Base-by-base conservation (phyloP, 352 stramenopile species). In the Elongisporangium undulatum region DNA sequence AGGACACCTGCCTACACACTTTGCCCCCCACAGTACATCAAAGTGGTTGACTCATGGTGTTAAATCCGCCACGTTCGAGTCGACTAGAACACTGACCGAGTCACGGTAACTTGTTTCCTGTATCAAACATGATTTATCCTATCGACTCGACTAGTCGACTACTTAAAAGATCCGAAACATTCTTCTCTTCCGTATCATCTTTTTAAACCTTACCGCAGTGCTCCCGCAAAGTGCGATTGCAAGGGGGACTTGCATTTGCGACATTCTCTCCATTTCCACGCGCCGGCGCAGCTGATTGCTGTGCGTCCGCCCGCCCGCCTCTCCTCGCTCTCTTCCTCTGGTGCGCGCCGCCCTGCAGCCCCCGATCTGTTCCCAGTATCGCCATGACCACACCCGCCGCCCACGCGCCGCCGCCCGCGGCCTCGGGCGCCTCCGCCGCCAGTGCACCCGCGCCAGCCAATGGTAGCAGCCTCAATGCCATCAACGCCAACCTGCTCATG, bases 401-500 rank as follows among this genome's bases (percentile, higher is more conserved):
- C 17, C 48, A 41, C 19, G 22, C 53, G 26, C 53, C 53, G 19
- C 24, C 45, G 53, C 17, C 38, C 6, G 49, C 49, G 20, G 20
- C 50, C 10, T 29, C 49, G 9, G 4, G 13, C 2, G 10, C 49
- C 24, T 41, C 29, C 29, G 9, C 29, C 15, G 57, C 50, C n/a
- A 57, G n/a, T 22, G n/a, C n/a, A n/a, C n/a, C n/a, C n/a, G 51
- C 34, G 16, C 21, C 4, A n/a, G 23, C 57, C 24, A 63, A 41
- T 15, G 54, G 23, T 21, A 23, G 8, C 2, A 59, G 58, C 15
- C 22, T 67, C 3, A 50, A 75, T 2, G 69, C 74, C 58, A 75
- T 83, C n/a, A 94, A 92, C 65, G 69, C 85, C 8, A 73, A 86
- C 52, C 68, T 94, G 41, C 69, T 94, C 1, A 68, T 88, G 38